Percentiles rank a stretch among this genome's conserved stretches.
Evolutionary conservation across 2,329 filamentous ascomycete species (phyloP).

Genomic region (Paradendryphiella salina): DNA sequence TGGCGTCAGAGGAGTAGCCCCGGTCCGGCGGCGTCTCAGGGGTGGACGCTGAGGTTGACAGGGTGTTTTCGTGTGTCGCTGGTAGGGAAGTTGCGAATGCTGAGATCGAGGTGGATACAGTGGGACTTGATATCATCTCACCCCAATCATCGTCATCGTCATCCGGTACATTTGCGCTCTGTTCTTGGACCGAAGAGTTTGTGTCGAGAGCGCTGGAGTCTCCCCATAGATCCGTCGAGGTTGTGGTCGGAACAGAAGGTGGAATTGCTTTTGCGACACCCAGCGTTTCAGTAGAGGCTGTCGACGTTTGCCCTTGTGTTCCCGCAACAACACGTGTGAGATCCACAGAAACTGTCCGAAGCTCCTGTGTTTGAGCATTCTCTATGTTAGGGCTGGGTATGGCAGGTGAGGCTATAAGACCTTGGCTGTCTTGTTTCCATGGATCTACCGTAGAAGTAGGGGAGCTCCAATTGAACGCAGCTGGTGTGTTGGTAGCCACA

Average conservation of each 20-base stretch:
- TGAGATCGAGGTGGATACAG: constrained; percentile 26
- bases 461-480: constrained; percentile 45
- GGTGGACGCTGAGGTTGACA: constrained; percentile 18
- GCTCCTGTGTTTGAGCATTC: constrained; percentile 25
- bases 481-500: constrained; percentile 24
- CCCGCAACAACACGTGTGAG: constrained; percentile 7
- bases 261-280: constrained; percentile 18
- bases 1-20: constrained; percentile 21
- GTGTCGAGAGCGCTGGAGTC: constrained; percentile 21
- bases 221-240: constrained; percentile 23
- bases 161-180: constrained; percentile 1
- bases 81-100: constrained; percentile 15
- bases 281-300: constrained; percentile 18
- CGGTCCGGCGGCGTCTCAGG: constrained; percentile 15
- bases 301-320: constrained; percentile 23
- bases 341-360: constrained; percentile 20
- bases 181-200: constrained; percentile 4
- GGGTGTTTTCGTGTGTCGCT: constrained; percentile 11
- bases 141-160: constrained; percentile 47
- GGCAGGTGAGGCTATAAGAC: constrained; percentile 21
- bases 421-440: constrained; percentile 25
- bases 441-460: constrained; percentile 25
- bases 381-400: constrained; percentile 20
- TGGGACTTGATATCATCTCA: constrained; percentile 47
- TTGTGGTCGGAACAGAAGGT: constrained; percentile 12